These are phyloP conservation scores for Aspergillus sergii DNA, from an alignment of 2,329 filamentous ascomycete species.

Conservation along the genomic window DNA sequence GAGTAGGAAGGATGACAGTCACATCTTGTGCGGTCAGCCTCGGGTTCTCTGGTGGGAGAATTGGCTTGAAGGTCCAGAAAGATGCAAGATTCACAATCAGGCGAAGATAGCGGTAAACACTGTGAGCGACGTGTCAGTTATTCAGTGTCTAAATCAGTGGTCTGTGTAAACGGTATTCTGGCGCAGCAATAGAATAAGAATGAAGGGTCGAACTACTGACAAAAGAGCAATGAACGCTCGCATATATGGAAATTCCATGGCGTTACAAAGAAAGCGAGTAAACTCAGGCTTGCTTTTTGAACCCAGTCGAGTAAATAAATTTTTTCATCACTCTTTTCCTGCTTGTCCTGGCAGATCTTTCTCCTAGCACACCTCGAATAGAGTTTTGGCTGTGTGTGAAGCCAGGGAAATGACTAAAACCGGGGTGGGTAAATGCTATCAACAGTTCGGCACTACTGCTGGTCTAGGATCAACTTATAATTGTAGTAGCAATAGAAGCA, in stretches of 20 bases:
- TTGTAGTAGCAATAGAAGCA: background rate
- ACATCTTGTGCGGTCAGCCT: constrained; percentile 79
- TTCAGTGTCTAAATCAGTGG: background rate
- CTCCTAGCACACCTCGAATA: background rate
- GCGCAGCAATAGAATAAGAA: background rate
- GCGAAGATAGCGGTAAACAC: constrained; percentile 84
- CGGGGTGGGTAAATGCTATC: background rate
- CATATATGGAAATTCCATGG: constrained; percentile 43
- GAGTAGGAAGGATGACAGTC: constrained; percentile 90
- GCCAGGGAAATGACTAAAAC: background rate
- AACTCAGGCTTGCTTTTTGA: constrained; percentile 4
- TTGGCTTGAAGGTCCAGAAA: constrained; percentile 85
- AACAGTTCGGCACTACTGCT: background rate
- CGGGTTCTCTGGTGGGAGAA: constrained; percentile 80
- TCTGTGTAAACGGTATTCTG: background rate
- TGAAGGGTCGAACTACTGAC: constrained; percentile 32
- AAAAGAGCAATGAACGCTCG: constrained; percentile 46
- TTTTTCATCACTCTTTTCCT: background rate
- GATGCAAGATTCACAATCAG: constrained; percentile 82
- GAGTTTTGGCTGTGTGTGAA: background rate
- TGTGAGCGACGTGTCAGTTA: constrained; percentile 39
- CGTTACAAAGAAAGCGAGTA: constrained; percentile 1
- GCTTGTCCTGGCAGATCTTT: background rate
- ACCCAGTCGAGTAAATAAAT: background rate
- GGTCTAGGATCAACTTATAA: constrained; percentile 2